Conservation (phyloP, 2,329 filamentous ascomycete species). For the Penicillium sp. region DNA sequence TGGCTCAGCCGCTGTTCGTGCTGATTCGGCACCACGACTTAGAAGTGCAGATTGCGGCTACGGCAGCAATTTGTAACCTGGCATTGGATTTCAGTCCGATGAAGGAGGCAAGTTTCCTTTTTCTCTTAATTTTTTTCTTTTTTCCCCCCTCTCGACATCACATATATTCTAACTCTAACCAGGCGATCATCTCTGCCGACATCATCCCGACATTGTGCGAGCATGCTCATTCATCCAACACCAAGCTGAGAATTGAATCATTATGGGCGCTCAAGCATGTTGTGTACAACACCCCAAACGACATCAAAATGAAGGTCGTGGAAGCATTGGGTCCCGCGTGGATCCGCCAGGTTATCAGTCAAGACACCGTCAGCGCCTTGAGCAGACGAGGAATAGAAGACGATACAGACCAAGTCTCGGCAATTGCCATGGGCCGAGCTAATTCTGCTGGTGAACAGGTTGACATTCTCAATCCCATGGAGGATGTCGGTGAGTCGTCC, state of each 20-base stretch:
- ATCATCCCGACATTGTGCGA: constrained; percentile 73
- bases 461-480: constrained; percentile 54
- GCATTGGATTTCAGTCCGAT: constrained; percentile 87
- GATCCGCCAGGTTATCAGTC: constrained; percentile 72
- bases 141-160: not conserved
- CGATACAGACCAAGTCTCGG: constrained; percentile 30
- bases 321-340: constrained; percentile 73
- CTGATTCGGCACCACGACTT: constrained; percentile 70
- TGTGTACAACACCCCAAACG: constrained; percentile 65
- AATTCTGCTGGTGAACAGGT: constrained; percentile 60
- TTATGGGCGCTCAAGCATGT: constrained; percentile 94
- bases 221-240: constrained; percentile 75
- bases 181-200: constrained; percentile 69
- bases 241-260: constrained; percentile 75
- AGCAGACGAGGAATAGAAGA: constrained; percentile 30
- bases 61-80: constrained; percentile 77
- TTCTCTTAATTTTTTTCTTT: not conserved
- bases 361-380: constrained; percentile 42
- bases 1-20: constrained; percentile 70
- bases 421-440: constrained; percentile 51
- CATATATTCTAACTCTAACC: constrained; percentile 12
- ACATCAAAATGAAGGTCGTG: constrained; percentile 71
- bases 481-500: constrained; percentile 27
- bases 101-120: constrained; percentile 62
- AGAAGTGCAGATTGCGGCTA: constrained; percentile 80